Percentiles rank a stretch among this genome's conserved stretches.
These are phyloP conservation scores for Cryptosporidium felis DNA, from an alignment of 169 alveolate genomes.

Conservation along the genomic window DNA sequence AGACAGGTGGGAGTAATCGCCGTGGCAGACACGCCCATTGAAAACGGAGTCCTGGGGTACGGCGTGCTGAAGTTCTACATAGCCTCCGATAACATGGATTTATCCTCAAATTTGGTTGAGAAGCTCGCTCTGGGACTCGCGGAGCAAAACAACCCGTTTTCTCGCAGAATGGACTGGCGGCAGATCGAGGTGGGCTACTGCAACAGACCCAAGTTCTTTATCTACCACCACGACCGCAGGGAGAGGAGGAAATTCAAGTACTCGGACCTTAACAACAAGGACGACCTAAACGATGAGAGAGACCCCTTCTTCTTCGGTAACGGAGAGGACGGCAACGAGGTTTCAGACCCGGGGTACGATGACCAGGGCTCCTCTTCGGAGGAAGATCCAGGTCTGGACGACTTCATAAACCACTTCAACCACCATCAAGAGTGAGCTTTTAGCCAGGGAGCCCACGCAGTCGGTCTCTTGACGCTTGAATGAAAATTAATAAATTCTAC, in stretches of 20 bases:
- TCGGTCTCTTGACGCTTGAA: neutral
- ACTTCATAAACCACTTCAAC: neutral
- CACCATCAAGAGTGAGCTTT: neutral
- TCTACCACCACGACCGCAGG: constrained; percentile 3
- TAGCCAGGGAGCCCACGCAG: neutral
- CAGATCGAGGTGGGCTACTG: constrained; percentile 60
- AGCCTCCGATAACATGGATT: neutral
- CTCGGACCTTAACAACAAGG: neutral
- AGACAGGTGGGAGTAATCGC: constrained; percentile 47
- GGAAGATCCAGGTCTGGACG: neutral
- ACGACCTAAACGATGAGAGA: neutral
- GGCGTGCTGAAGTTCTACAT: constrained; percentile 57
- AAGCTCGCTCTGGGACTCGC: neutral
- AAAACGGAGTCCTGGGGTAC: constrained; percentile 10
- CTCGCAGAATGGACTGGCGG: constrained; percentile 16
- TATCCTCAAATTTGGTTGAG: neutral
- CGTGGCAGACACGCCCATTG: constrained; percentile 62
- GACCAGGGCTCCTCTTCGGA: neutral
- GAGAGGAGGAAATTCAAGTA: neutral
- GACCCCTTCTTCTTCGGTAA: neutral
- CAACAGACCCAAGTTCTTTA: constrained; percentile 22
- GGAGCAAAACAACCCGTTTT: neutral
- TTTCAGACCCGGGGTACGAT: neutral
- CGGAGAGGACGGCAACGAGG: neutral
- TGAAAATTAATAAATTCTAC: neutral